phyloP scores from a whole-genome alignment of 345 rosid species.

The Clarkia xantiana region DNA sequence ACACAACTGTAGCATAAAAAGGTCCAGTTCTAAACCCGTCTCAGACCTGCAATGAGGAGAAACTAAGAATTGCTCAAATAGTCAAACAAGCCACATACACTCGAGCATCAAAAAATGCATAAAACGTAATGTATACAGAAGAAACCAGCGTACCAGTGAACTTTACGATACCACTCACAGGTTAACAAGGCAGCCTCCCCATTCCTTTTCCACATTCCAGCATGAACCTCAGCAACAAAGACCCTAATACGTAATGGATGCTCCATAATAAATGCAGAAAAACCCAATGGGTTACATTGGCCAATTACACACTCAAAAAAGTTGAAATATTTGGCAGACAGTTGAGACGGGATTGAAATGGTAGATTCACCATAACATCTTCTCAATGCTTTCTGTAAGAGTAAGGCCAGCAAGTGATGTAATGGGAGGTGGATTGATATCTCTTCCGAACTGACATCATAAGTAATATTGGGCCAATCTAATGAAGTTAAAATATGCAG shows the following conservation, averaged over 20 bases:
- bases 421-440: constrained; percentile 75
- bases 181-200: constrained; percentile 59
- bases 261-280: constrained; percentile 81
- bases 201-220: constrained; percentile 97
- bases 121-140: constrained; percentile 4
- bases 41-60: constrained; percentile 59
- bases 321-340: constrained; percentile 19
- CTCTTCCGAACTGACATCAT: constrained; percentile 70
- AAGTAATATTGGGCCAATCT: constrained; percentile 59
- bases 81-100: background rate
- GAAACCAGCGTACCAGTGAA: constrained; percentile 46
- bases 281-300: constrained; percentile 60
- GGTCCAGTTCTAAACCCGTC: constrained; percentile 85
- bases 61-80: constrained; percentile 6
- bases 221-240: constrained; percentile 76
- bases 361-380: constrained; percentile 48
- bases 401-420: constrained; percentile 67
- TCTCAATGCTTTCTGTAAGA: constrained; percentile 55
- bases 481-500: constrained; percentile 31
- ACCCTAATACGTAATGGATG: constrained; percentile 81
- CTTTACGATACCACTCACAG: constrained; percentile 72
- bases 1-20: constrained; percentile 92
- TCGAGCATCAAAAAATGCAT: background rate
- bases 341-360: constrained; percentile 18
- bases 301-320: constrained; percentile 54